Conservation (phyloP, 345 rosid species). For the Gossypium stocksii region DNA sequence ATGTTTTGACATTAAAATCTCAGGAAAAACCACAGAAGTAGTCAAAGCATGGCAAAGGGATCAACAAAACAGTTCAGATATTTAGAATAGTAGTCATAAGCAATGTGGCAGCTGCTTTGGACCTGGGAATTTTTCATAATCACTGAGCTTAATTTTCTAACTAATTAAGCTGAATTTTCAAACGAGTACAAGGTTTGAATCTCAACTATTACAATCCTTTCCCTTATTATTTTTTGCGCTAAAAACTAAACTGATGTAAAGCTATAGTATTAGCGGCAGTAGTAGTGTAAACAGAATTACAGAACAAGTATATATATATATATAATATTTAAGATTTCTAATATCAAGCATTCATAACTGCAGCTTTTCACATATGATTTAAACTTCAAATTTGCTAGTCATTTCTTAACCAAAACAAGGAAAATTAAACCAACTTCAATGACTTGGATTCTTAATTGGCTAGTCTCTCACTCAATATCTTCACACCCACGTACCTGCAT, state of each 20-base stretch:
- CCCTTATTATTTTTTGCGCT: too few relatives aligned
- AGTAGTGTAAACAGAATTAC: too few relatives aligned
- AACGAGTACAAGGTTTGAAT: too few relatives aligned
- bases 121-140: not conserved
- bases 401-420: not conserved
- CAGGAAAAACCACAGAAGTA: not conserved
- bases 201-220: too few relatives aligned
- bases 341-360: conserved; percentile 1
- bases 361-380: not conserved
- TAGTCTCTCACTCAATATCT: conserved; percentile 42
- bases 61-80: not conserved
- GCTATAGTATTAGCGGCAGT: too few relatives aligned
- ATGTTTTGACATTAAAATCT: not conserved
- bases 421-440: not conserved
- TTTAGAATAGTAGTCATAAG: not conserved
- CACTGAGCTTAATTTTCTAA: not conserved
- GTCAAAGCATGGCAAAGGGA: not conserved
- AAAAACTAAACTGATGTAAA: too few relatives aligned
- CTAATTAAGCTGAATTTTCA: too few relatives aligned
- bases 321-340: not conserved
- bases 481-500: conserved; percentile 60
- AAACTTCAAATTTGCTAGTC: not conserved
- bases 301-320: too few relatives aligned
- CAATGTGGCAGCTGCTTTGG: not conserved
- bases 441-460: conserved; percentile 7